Conservation (phyloP, 1,284 basidiomycete species). For the Microbotryum intermedium region DNA sequence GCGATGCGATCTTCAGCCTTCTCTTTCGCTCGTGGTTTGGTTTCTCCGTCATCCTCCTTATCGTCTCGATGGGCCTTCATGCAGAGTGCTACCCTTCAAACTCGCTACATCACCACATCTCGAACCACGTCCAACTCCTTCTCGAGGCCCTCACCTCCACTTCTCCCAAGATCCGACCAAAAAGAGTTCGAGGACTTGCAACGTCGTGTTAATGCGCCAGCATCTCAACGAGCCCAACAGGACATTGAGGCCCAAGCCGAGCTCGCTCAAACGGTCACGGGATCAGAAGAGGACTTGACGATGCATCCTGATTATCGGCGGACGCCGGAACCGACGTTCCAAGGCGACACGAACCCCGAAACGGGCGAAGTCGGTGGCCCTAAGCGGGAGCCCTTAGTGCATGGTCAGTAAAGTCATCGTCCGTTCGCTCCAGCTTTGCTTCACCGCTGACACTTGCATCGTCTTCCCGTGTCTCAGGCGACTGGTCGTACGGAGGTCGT, state of each 20-base stretch:
- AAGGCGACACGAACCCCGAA: conserved; percentile 48
- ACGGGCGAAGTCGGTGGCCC: conserved; percentile 52
- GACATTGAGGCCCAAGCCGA: conserved; percentile 1
- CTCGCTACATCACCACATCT: neutral
- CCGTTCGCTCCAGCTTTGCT: too few relatives aligned
- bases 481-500: conserved; percentile 29
- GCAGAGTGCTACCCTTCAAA: too few relatives aligned
- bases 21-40: too few relatives aligned
- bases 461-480: conserved; percentile 7
- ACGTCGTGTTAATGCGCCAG: conserved; percentile 13
- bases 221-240: conserved; percentile 7
- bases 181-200: conserved; percentile 41
- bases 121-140: conserved; percentile 17
- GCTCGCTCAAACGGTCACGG: neutral
- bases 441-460: neutral
- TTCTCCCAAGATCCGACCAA: conserved; percentile 40
- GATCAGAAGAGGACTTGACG: conserved; percentile 5
- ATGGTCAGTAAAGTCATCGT: conserved; percentile 11
- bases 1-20: too few relatives aligned
- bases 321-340: conserved; percentile 43
- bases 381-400: conserved; percentile 47
- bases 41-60: too few relatives aligned
- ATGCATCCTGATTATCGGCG: conserved; percentile 40
- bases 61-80: too few relatives aligned
- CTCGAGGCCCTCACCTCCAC: conserved; percentile 38